phyloP scores from a whole-genome alignment of 345 rosid species.

The Cardamine occulta region DNA sequence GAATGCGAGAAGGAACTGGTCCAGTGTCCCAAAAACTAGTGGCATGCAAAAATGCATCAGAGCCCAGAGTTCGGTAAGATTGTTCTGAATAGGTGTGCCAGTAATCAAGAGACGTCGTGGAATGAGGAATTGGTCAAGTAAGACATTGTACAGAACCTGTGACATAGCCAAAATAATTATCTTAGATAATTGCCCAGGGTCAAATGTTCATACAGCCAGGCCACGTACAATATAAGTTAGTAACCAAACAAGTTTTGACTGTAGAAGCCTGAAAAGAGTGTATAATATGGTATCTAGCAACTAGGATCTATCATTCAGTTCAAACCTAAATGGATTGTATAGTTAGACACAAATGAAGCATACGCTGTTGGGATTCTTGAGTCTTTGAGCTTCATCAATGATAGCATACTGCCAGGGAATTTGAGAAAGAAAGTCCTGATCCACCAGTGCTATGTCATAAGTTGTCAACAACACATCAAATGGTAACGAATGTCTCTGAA shows the following conservation, averaged over 20 bases:
- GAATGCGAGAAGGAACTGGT: slow-evolving; percentile 72
- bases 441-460: slow-evolving; percentile 73
- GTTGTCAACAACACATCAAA: slow-evolving; percentile 87
- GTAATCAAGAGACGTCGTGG: slow-evolving; percentile 89
- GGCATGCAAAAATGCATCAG: slow-evolving; percentile 96
- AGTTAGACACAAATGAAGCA: slow-evolving; percentile 34
- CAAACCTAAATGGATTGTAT: neutral
- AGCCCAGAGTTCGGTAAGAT: slow-evolving; percentile 92
- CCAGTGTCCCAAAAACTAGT: slow-evolving; percentile 72
- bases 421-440: slow-evolving; percentile 84
- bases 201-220: slow-evolving; percentile 8
- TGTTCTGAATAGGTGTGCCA: slow-evolving; percentile 90
- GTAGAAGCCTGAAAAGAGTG: neutral
- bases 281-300: slow-evolving; percentile 4
- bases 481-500: slow-evolving; percentile 60
- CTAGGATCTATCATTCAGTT: slow-evolving; percentile 26
- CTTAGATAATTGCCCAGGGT: slow-evolving; percentile 6
- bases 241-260: neutral
- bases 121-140: slow-evolving; percentile 64
- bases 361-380: slow-evolving; percentile 90
- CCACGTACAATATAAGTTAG: neutral
- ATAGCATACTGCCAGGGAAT: slow-evolving; percentile 78
- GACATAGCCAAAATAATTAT: slow-evolving; percentile 6
- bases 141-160: slow-evolving; percentile 80
- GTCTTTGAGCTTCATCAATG: slow-evolving; percentile 92